Conservation (phyloP, 441 rosid species). For the Mallotus japonicus region DNA sequence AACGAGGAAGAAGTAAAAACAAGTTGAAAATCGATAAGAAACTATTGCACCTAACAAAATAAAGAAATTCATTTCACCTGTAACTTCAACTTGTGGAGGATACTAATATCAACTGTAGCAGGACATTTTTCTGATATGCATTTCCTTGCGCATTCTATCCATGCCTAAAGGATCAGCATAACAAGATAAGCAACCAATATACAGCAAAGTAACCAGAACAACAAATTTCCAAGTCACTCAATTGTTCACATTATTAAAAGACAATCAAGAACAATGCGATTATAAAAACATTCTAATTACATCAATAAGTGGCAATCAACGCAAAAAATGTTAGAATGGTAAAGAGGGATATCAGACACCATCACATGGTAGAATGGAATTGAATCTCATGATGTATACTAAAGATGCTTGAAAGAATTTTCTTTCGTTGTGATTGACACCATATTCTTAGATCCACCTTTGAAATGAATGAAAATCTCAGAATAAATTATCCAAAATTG, state of each 20-base stretch:
- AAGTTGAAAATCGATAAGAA: constrained; percentile 14
- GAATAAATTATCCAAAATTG: not conserved
- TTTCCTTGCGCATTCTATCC: constrained; percentile 52
- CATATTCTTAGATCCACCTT: not conserved
- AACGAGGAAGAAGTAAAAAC: constrained; percentile 25
- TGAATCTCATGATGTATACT: not conserved
- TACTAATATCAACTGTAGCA: constrained; percentile 51
- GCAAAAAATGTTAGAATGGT: not conserved
- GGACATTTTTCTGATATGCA: constrained; percentile 40
- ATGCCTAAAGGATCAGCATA: constrained; percentile 47
- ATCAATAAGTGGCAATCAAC: not conserved
- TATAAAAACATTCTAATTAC: not conserved
- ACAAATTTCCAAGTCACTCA: not conserved
- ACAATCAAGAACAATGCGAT: not conserved
- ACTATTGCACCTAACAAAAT: constrained; percentile 15
- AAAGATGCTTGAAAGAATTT: not conserved
- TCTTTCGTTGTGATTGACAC: not conserved
- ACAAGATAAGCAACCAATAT: constrained; percentile 23
- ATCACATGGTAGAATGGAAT: not conserved
- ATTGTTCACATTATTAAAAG: not conserved
- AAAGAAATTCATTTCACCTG: constrained; percentile 52
- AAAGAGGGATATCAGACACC: not conserved
- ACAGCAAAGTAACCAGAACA: constrained; percentile 2
- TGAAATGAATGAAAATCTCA: not conserved
- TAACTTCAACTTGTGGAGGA: constrained; percentile 66